A percentile compares a stretch with the other conserved stretches of the same genome.
Conservation (phyloP, 129 eudicot species). For the Arctium lappa region DNA sequence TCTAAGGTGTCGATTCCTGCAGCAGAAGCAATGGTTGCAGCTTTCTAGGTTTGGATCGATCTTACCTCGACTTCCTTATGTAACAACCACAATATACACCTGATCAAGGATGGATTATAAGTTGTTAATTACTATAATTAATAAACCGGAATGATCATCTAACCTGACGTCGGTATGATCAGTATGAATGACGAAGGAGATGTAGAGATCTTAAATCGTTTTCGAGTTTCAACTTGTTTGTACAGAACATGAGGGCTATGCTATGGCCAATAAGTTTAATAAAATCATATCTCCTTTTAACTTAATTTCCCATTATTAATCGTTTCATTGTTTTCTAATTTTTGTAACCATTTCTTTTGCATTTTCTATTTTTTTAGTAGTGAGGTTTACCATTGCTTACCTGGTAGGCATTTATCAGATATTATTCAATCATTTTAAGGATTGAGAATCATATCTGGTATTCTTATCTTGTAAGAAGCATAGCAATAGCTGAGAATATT, state of each 20-base stretch:
- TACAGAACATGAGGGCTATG: slow-evolving; percentile 14
- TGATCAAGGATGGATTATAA: not conserved
- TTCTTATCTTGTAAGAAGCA: too few species aligned
- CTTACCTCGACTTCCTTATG: not conserved
- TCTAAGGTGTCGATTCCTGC: slow-evolving; percentile 7
- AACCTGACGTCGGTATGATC: not conserved
- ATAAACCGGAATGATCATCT: slow-evolving; percentile 11
- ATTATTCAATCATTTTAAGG: too few species aligned
- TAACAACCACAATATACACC: not conserved
- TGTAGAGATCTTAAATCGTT: slow-evolving; percentile 15
- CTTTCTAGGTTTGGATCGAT: slow-evolving; percentile 24
- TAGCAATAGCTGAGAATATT: too few species aligned
- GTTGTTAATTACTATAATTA: slow-evolving; percentile 1
- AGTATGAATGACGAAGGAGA: not conserved
- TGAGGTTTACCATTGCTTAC: too few species aligned
- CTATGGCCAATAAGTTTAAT: slow-evolving; percentile 5
- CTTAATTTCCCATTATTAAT: not conserved
- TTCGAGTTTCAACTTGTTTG: slow-evolving; percentile 1
- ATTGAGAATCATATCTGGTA: too few species aligned
- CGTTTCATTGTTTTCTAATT: not conserved
- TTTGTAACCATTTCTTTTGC: not conserved
- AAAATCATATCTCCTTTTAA: not conserved
- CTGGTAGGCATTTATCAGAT: too few species aligned
- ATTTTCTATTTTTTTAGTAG: too few species aligned
- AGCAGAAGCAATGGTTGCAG: slow-evolving; percentile 38